These are phyloP conservation scores for Carex myosuroides DNA, from an alignment of 176 grass and related monocot genomes.

Conservation along the genomic window DNA sequence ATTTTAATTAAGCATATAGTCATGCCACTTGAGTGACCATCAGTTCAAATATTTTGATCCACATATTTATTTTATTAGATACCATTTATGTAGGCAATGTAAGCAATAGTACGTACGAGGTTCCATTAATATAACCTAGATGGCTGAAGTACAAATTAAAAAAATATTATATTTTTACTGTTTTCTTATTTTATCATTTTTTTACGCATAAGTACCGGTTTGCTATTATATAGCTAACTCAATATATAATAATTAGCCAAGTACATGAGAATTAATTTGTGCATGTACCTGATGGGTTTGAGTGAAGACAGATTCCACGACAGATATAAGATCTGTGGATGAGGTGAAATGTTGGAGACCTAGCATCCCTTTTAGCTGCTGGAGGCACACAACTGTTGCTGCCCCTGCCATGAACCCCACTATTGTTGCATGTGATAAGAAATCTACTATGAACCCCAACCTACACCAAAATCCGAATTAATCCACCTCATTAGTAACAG, in stretches of 20 bases:
- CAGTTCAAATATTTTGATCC: background rate
- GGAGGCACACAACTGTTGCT: conserved; percentile 87
- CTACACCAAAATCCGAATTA: conserved; percentile 17
- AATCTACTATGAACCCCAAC: conserved; percentile 92
- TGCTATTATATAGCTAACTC: no score
- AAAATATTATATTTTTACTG: background rate
- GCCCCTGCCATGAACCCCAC: conserved; percentile 95
- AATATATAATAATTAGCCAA: background rate
- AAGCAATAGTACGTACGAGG: background rate
- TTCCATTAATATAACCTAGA: background rate
- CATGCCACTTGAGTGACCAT: conserved; percentile 5
- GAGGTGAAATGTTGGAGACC: conserved; percentile 76
- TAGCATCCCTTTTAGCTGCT: conserved; percentile 89
- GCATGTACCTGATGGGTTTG: conserved; percentile 63
- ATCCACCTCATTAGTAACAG: background rate
- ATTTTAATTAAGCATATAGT: background rate
- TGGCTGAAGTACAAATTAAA: background rate
- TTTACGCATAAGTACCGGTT: background rate
- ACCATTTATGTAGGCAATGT: background rate
- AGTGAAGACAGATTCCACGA: conserved; percentile 73
- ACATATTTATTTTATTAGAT: background rate
- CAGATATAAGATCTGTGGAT: conserved; percentile 78
- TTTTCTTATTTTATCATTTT: background rate
- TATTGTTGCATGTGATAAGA: conserved; percentile 84
- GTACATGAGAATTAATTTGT: background rate